Evolutionary conservation across 2,329 filamentous ascomycete genomes (phyloP), one percentile per base, ranked within the genome.

Genomic region (Aspergillus tubingensis): DNA sequence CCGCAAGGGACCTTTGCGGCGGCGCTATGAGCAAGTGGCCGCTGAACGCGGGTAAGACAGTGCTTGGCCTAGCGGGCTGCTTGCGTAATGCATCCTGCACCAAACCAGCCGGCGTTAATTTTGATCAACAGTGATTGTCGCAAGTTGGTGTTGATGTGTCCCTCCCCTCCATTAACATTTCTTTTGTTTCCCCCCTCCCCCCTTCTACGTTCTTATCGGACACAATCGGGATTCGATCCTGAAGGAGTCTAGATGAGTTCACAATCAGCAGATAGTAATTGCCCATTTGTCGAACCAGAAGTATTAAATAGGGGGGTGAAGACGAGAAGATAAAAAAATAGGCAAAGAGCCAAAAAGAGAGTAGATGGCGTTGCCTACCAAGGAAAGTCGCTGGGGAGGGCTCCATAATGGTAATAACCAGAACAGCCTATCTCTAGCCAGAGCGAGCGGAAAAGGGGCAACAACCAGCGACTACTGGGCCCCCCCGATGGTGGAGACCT

Each of bases 51-150:
- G 70, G 68, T 67, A 68, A 62, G 41, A 48, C 67, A 71, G 70
- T 68, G 67, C 73, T 65, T 67, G 65, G 66, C 69, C 11, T 61
- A 60, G 62, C 57, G 63, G 66, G 47, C 67, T 71, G 73, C 73
- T 76, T 76, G 73, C 73, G 73, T 76, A 76, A 76, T 74, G 71
- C 67, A 53, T 51, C 43, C 59, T 59, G 62, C 63, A 56, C 59
- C 58, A 65, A 63, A 60, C 47, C 30, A 63, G 64, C 60, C 61
- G 60, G 63, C 63, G 63, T 68, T 72, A 70, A 73, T 74, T 73
- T 69, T 63, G 73, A 74, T 74, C 72, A 71, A 62, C 71, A 64
- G 60, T 65, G 63, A 25, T 64, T 55, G 61, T 61, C 60, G 62
- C 60, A 58, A 36, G 41, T 39, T 30, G 51, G 36, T 53, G 23